phyloP scores from a whole-genome alignment of 2,329 filamentous ascomycete species.

The Fusarium sp. region DNA sequence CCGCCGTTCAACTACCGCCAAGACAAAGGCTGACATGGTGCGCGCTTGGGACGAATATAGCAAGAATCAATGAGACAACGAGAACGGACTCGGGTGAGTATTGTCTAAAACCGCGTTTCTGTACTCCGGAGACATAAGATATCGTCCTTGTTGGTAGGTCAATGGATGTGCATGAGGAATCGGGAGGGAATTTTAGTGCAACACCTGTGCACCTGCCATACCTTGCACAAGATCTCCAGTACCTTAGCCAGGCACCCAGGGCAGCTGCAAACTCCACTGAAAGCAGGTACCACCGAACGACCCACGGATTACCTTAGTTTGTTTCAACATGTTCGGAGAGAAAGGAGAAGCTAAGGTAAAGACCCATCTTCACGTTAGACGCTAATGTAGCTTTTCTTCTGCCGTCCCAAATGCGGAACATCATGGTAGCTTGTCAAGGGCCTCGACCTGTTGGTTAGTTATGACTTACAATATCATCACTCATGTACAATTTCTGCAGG shows the following conservation, averaged over 20 bases:
- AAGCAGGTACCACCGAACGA: neutral
- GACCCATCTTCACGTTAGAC: conserved; percentile 20
- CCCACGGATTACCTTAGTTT: conserved; percentile 28
- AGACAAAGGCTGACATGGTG: conserved; percentile 10
- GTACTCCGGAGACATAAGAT: conserved; percentile 15
- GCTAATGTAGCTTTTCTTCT: conserved; percentile 18
- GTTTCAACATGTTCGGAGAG: conserved; percentile 34
- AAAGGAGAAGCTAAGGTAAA: neutral
- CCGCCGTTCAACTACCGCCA: conserved; percentile 19
- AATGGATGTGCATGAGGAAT: neutral
- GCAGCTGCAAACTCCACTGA: conserved; percentile 8
- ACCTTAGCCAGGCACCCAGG: neutral
- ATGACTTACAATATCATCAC: conserved; percentile 3
- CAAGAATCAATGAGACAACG: neutral
- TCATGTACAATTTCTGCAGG: neutral
- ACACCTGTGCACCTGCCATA: neutral
- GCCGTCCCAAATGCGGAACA: conserved; percentile 30
- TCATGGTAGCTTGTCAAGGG: conserved; percentile 1
- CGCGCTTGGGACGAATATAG: conserved; percentile 3
- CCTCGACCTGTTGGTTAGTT: conserved; percentile 19
- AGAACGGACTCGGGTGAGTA: neutral
- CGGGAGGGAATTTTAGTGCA: neutral
- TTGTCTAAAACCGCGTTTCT: conserved; percentile 1
- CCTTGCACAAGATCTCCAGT: conserved; percentile 23
- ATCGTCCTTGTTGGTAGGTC: conserved; percentile 1